Evolutionary conservation across 768 basidiomycete species (phyloP).

Genomic region (Daedalea quercina): DNA sequence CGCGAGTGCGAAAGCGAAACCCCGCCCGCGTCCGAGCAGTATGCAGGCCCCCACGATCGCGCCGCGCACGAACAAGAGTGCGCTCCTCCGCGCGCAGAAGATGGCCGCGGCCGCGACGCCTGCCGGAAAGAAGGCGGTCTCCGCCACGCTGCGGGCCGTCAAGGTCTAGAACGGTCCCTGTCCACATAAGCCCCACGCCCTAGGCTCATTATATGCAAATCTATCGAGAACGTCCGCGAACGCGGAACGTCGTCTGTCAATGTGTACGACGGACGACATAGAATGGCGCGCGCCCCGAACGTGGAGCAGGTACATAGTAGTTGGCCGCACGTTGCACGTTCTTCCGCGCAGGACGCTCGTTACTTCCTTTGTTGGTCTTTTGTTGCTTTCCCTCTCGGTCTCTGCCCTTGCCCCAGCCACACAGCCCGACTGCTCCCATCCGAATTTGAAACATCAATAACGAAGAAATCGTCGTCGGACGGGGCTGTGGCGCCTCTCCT

Average conservation of each 20-base stretch:
- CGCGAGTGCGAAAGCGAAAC: conserved; percentile 17
- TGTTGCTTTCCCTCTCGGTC: too few relatives aligned
- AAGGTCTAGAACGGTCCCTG: conserved; percentile 10
- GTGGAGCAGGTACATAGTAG: too few relatives aligned
- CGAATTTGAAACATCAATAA: too few relatives aligned
- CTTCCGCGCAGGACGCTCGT: background rate
- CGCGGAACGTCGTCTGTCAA: too few relatives aligned
- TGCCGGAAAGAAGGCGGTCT: conserved; percentile 11
- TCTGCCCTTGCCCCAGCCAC: background rate
- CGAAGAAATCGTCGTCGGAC: background rate
- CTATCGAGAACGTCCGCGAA: too few relatives aligned
- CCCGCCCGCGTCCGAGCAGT: conserved; percentile 51
- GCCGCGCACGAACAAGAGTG: conserved; percentile 72
- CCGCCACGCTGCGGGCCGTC: conserved; percentile 8
- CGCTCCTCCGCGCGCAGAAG: conserved; percentile 64
- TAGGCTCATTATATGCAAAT: too few relatives aligned
- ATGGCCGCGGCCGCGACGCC: conserved; percentile 30
- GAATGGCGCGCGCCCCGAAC: too few relatives aligned
- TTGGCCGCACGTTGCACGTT: background rate
- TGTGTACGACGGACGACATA: too few relatives aligned
- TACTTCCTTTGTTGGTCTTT: background rate
- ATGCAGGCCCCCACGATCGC: conserved; percentile 51
- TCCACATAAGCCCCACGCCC: too few relatives aligned
- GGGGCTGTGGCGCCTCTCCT: background rate
- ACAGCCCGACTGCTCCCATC: too few relatives aligned